Conservation (phyloP, 2,329 filamentous ascomycete genomes). For the Fusarium musae region DNA sequence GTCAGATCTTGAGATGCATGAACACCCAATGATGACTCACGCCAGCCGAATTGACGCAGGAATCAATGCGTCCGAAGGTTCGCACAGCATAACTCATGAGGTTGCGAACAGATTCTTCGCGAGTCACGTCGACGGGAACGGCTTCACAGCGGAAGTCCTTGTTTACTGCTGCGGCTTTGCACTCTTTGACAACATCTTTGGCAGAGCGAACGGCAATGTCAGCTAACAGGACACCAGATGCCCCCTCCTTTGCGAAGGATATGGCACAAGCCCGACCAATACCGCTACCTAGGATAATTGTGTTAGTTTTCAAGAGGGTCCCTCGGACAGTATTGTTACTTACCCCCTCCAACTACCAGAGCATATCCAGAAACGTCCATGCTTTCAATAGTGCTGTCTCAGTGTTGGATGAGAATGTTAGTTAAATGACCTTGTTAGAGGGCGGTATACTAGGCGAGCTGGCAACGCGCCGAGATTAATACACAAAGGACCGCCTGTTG, state of each 20-base stretch:
- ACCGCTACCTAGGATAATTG: background rate
- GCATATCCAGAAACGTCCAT: background rate
- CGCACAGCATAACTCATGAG: background rate
- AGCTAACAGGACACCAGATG: background rate
- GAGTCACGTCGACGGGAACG: background rate
- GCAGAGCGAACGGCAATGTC: background rate
- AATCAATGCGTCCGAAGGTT: background rate
- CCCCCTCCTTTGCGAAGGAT: background rate
- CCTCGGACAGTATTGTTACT: background rate
- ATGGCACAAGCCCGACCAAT: background rate
- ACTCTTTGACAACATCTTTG: background rate
- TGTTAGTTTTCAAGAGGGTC: background rate
- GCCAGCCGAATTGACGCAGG: background rate
- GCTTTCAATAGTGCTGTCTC: accelerated
- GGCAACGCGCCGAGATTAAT: background rate
- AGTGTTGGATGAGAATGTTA: background rate
- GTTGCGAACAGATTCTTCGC: background rate
- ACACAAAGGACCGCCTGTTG: background rate
- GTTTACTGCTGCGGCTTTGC: background rate
- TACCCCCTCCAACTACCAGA: background rate
- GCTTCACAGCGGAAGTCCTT: background rate
- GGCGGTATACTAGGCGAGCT: too few relatives aligned
- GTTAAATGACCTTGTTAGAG: accelerated
- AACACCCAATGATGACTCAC: background rate
- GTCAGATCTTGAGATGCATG: background rate